Evolutionary conservation across 768 basidiomycete genomes (phyloP), one percentile per base, ranked within the genome.

Genomic region (Rhodotorula diobovata): DNA sequence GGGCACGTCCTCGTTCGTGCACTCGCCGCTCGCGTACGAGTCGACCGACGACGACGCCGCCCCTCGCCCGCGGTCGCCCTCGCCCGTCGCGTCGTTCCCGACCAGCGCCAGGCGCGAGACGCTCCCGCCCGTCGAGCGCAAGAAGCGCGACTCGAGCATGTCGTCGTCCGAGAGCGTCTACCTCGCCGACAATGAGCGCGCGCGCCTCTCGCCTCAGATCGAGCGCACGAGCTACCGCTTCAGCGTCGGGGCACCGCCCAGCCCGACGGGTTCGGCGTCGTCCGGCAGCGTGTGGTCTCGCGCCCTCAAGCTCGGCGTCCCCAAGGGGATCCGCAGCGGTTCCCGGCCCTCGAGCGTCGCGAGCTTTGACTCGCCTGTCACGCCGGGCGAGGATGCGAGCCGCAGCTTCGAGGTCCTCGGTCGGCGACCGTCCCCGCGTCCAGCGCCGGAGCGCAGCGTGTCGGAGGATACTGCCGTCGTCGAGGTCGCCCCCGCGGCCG

Each of bases 361-460:
- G 0, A 66, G 64, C 37, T 28, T 53, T 15, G 60, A 61, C 32
- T 57, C 64, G 51, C 50, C 51, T 4, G 55, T 60, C 45, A 1
- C 66, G 12, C 35, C 61, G 21, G 60, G 56, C 4, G 11, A 53
- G 5, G 11, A n/a, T 54, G 20, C 56, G 55, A 18, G 6, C 11
- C 55, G 64, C 18, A 58, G 60, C 45, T 71, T 71, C 48, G 70
- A 71, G 32, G 70, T 71, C 15, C 35, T 66, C 18, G 54, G 63
- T 2, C 54, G 63, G 11, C 23, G 48, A 10, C n/a, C 50, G 15
- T 21, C 41, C 5, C 15, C 25, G 3, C 53, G 63, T 2, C 63
- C 63, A 5, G 9, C 30, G 4, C 37, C 30, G 25, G 64, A 65
- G 55, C 64, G 64, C 15, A 50, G 34, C 45, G 11, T 37, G 2